phyloP scores from a whole-genome alignment of 2,329 filamentous ascomycete genomes.

The Epichloe elymi region DNA sequence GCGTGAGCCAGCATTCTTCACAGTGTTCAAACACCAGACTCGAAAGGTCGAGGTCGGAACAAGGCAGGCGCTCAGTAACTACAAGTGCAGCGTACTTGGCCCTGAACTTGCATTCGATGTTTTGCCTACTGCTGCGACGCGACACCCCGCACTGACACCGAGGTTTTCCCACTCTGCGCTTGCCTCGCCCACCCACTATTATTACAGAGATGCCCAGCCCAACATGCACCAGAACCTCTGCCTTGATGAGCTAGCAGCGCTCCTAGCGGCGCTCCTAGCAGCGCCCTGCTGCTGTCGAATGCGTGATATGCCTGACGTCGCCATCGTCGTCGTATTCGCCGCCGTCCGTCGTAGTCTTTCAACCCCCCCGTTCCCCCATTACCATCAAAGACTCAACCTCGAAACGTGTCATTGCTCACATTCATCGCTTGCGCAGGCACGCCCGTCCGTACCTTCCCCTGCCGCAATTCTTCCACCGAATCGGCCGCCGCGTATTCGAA shows the following conservation, averaged over 20 bases:
- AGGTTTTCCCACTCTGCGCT: not conserved
- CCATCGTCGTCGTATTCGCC: constrained; percentile 1
- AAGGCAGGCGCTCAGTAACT: too few relatives aligned
- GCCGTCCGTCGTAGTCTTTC: not conserved
- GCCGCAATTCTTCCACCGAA: constrained; percentile 2
- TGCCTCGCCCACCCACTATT: not conserved
- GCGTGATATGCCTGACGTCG: constrained; percentile 2
- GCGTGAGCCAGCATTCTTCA: too few relatives aligned
- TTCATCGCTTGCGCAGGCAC: constrained; percentile 1
- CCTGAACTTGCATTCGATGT: too few relatives aligned
- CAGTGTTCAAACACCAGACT: too few relatives aligned
- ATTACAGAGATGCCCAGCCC: too few relatives aligned
- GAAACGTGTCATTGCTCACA: constrained; percentile 1
- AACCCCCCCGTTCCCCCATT: not conserved
- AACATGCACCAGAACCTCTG: not conserved
- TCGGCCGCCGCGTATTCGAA: constrained; percentile 1
- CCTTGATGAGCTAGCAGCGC: not conserved
- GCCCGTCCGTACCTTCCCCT: constrained; percentile 2
- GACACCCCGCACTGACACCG: constrained; percentile 2
- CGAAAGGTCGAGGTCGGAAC: too few relatives aligned
- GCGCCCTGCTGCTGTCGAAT: not conserved
- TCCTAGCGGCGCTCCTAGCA: not conserved
- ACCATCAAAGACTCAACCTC: not conserved
- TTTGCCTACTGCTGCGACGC: not conserved
- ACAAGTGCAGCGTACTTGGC: too few relatives aligned